Evolutionary conservation across 2,329 filamentous ascomycete species (phyloP), one percentile per base, ranked within the genome.

Genomic region (Berkeleyomyces basicola): DNA sequence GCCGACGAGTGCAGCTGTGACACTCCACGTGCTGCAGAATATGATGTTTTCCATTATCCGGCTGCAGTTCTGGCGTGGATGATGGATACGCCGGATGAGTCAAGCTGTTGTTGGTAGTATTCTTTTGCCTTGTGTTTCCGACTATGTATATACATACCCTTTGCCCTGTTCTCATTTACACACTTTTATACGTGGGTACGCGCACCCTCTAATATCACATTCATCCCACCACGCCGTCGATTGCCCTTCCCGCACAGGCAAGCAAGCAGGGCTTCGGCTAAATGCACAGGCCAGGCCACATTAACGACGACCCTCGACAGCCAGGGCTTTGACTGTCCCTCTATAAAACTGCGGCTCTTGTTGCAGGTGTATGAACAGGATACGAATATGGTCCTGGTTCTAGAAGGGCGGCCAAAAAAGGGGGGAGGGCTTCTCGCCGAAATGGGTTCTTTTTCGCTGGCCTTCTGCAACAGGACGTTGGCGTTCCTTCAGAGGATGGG

Each of bases 11-110:
- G 80, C 84, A 23, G 82, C 81, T 31, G 83, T 86, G 31, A 82
- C 82, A 74, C 73, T 86, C 70, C 84, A 87, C 68, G 84, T 86
- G 59, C 69, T 86, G 71, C 84, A 87, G 73, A 87, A 86, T 70
- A 87, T 87, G 84, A 72, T 87, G 63, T 86, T 87, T 72, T 83
- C 82, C 55, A 86, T 87, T 68, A 80, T 86, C 43, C 78, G 83
- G 66, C 72, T 87, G 68, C 78, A 81, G 66, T 86, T 87, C 67
- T 75, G 71, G 43, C 72, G 66, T 70, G 23, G 39, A 5, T 61
- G 44, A 61, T 55, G 39, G 43, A 1, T 44, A 4, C 7, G 39
- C 43, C n/a, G 10, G 9, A 9, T 2, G 47, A 39, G 39, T 5
- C 46, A 36, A n/a, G 7, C 9, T 7, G 3, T 46, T 46, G 49